Evolutionary conservation across 2,329 filamentous ascomycete species (phyloP), one percentile per base, ranked within the genome.

Genomic region (Penicillium sp.): DNA sequence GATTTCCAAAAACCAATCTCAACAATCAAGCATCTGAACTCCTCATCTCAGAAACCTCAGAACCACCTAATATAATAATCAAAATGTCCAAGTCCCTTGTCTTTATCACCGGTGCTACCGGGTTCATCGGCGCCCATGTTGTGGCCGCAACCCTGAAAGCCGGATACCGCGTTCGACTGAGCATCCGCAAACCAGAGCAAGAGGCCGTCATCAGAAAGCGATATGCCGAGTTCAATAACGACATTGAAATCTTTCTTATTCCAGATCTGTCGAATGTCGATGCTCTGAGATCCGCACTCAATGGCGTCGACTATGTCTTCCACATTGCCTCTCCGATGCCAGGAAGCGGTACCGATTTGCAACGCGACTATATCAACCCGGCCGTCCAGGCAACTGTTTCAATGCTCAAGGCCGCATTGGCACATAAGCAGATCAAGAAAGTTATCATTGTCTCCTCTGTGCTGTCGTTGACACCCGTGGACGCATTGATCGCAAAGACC

Each of bases 81-180:
- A 42, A 19, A 13, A 54, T 55, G 39, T 22, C 46, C 7, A 46
- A 37, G 10, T 29, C 55, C 1, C 53, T 62, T 2, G 26, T 66
- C 19, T 64, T 68, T 22, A 59, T 68, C 27, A 67, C 66, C 31
- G 66, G 65, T 19, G 58, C 62, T 4, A 67, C 62, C 11, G 66
- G 63, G 33, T 68, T 68, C 51, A 65, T 68, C 39, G 65, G 65
- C n/a, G 55, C 58, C 8, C 45, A 57, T 4, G 52, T 59, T 8
- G 55, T 59, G n/a, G 44, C 44, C 3, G 42, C 35, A 3, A 48
- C 59, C 16, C 45, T 68, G 9, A 52, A 57, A 29, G 61, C 62
- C 16, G 63, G 64, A 2, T 60, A 68, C 26, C 56, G 58, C 3
- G 52, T 65, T 0, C 64, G 62, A 19, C 37, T 67, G 10, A 33